phyloP scores from a whole-genome alignment of 768 basidiomycete species.

The Daedaleopsis nitida region DNA sequence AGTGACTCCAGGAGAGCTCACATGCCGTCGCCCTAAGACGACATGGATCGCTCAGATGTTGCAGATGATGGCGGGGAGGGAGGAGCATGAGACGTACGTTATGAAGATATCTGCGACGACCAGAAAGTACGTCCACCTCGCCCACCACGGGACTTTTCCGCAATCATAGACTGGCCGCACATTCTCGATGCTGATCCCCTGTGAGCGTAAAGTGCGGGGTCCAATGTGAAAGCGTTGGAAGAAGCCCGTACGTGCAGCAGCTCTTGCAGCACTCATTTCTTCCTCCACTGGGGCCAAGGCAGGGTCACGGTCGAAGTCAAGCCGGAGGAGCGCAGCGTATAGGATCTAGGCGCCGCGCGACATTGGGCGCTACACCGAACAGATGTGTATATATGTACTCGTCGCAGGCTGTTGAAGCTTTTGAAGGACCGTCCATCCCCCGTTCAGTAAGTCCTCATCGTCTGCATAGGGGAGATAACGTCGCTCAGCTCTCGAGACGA shows the following conservation, averaged over 20 bases:
- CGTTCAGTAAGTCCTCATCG: too few relatives aligned
- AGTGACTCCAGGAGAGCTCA: conserved; percentile 29
- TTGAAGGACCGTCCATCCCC: too few relatives aligned
- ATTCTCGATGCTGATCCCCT: conserved; percentile 12
- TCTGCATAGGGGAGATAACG: too few relatives aligned
- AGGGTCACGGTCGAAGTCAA: too few relatives aligned
- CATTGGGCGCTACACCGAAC: too few relatives aligned
- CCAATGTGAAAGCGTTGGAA: conserved; percentile 6
- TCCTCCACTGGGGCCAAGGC: too few relatives aligned
- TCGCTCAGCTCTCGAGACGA: too few relatives aligned
- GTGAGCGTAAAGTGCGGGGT: conserved; percentile 8
- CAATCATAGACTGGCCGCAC: conserved; percentile 26
- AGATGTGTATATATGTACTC: too few relatives aligned
- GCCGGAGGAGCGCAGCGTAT: too few relatives aligned
- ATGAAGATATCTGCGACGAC: conserved; percentile 23
- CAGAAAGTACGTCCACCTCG: conserved; percentile 28
- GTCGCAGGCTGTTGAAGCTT: too few relatives aligned
- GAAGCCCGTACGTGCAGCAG: not conserved
- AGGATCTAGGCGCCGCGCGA: too few relatives aligned
- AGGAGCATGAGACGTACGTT: conserved; percentile 21
- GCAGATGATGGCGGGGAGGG: not conserved
- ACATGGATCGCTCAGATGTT: not conserved
- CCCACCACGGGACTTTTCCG: conserved; percentile 27
- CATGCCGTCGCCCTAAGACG: conserved; percentile 15
- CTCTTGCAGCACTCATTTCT: not conserved